A percentile compares a stretch with the other conserved stretches of the same genome.
phyloP scores from a whole-genome alignment of 2,329 filamentous ascomycete genomes.

The Colletotrichum acutatum region DNA sequence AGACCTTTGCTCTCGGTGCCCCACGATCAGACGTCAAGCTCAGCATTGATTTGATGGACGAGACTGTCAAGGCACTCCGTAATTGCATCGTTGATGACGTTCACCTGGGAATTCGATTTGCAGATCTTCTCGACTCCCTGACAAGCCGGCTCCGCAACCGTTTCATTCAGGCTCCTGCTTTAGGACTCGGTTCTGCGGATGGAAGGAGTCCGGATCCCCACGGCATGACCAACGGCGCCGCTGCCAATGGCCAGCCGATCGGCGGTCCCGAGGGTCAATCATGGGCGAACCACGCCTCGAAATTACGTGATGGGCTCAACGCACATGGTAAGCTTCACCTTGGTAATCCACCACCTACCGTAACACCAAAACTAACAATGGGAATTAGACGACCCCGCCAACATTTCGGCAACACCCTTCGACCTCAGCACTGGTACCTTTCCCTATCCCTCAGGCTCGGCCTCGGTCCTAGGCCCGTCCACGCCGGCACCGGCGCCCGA shows the following conservation, averaged over 20 bases:
- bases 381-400: constrained; percentile 41
- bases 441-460: constrained; percentile 59
- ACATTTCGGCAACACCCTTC: constrained; percentile 73
- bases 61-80: constrained; percentile 77
- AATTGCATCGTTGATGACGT: constrained; percentile 87
- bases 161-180: constrained; percentile 74
- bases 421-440: constrained; percentile 66
- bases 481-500: constrained; percentile 58
- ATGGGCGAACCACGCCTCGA: constrained; percentile 49
- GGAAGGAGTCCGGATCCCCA: constrained; percentile 53
- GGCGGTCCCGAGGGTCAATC: constrained; percentile 28
- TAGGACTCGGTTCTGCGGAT: constrained; percentile 51
- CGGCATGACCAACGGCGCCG: constrained; percentile 38
- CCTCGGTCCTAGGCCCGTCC: constrained; percentile 60
- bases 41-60: constrained; percentile 80
- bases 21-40: constrained; percentile 81
- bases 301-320: constrained; percentile 52
- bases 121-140: constrained; percentile 82
- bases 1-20: constrained; percentile 84
- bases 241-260: constrained; percentile 15
- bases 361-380: constrained; percentile 2
- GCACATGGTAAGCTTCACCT: constrained; percentile 46
- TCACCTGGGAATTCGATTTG: constrained; percentile 85
- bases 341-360: not conserved
- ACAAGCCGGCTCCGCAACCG: constrained; percentile 79